Conservation (phyloP, 441 rosid genomes). For the Erodium moschatum region DNA sequence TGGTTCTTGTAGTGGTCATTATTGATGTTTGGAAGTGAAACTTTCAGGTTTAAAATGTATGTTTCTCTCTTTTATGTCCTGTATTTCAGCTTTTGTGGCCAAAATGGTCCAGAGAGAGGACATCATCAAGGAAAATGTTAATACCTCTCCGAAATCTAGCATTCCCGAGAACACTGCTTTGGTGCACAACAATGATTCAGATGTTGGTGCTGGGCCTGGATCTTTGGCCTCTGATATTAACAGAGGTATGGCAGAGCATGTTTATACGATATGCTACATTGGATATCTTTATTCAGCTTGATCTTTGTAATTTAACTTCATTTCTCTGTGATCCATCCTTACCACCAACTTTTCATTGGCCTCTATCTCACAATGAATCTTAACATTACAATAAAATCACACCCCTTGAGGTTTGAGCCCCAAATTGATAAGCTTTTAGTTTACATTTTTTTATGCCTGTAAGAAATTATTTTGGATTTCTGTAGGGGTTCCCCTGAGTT, state of each 20-base stretch:
- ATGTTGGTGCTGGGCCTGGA: conserved; percentile 23
- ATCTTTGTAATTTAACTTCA: not conserved
- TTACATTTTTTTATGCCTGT: not conserved
- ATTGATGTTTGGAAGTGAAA: not conserved
- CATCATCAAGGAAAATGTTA: conserved; percentile 32
- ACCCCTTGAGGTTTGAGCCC: conserved; percentile 1
- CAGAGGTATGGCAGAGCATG: conserved; percentile 29
- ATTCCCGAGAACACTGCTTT: conserved; percentile 23
- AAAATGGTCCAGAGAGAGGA: conserved; percentile 52
- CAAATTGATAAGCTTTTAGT: not conserved
- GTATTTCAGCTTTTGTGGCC: conserved; percentile 54
- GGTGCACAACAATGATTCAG: conserved; percentile 26
- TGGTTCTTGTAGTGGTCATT: conserved; percentile 3
- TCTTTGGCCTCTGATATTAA: conserved; percentile 20
- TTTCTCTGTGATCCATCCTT: not conserved
- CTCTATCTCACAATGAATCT: not conserved
- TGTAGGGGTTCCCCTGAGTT: not conserved
- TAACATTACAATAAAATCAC: not conserved
- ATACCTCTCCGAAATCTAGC: conserved; percentile 34
- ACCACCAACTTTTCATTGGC: not conserved
- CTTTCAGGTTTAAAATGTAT: not conserved
- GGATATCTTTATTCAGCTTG: not conserved
- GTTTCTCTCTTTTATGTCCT: conserved; percentile 1
- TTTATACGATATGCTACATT: not conserved
- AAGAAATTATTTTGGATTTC: not conserved